Conservation (phyloP, 257 asterid genomes). For the Misopates orontium region DNA sequence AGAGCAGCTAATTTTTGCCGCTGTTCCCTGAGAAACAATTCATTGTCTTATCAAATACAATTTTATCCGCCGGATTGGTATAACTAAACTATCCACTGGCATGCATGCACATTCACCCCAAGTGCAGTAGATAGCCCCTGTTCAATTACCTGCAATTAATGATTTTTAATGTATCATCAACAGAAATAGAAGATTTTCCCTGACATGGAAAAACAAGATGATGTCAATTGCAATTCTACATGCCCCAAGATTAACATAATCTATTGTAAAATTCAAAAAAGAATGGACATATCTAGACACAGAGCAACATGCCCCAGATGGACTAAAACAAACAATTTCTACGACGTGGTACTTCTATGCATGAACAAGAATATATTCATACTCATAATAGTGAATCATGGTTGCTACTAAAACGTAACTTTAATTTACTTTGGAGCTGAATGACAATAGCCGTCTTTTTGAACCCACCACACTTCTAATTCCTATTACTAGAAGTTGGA, state of each 20-base stretch:
- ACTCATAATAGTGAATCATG: background rate
- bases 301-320: conserved; percentile 2
- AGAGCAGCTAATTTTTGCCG: conserved; percentile 69
- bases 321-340: background rate
- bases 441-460: conserved; percentile 1
- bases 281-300: conserved; percentile 9
- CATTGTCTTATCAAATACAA: conserved; percentile 22
- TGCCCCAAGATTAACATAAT: conserved; percentile 11
- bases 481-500: background rate
- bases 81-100: conserved; percentile 9
- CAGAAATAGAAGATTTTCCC: conserved; percentile 74
- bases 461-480: conserved; percentile 8
- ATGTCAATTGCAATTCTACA: conserved; percentile 3
- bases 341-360: background rate
- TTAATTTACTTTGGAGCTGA: background rate
- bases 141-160: conserved; percentile 69
- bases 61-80: conserved; percentile 14
- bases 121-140: background rate
- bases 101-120: background rate
- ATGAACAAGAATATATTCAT: background rate
- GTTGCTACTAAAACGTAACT: background rate
- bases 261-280: conserved; percentile 2
- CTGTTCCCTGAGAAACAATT: conserved; percentile 62
- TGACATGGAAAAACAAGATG: conserved; percentile 37
- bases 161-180: conserved; percentile 75